These are phyloP conservation scores for Neurospora discreta DNA, from an alignment of 495 filamentous ascomycete genomes.

Conservation along the genomic window DNA sequence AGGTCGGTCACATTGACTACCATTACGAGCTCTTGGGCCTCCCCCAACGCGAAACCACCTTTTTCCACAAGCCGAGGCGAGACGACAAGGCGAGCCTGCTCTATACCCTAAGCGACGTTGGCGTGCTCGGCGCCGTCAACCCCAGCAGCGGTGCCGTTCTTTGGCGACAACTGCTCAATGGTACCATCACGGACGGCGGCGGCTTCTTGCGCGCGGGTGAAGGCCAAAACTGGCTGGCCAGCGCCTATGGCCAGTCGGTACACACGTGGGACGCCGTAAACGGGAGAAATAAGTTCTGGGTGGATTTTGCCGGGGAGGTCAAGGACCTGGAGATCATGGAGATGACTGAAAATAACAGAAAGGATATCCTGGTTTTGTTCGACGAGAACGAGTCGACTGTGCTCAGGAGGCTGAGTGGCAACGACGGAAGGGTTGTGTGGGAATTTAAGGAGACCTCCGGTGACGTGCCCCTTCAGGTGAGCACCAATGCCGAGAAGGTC, in stretches of 20 bases:
- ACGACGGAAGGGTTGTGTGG: slow-evolving; percentile 70
- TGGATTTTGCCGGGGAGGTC: slow-evolving; percentile 45
- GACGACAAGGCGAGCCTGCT: slow-evolving; percentile 78
- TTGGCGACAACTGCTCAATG: slow-evolving; percentile 65
- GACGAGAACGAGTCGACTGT: slow-evolving; percentile 44
- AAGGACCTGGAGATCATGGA: slow-evolving; percentile 73
- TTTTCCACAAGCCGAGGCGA: slow-evolving; percentile 80
- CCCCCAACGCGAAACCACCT: slow-evolving; percentile 71
- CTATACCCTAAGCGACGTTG: slow-evolving; percentile 77
- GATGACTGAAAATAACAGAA: slow-evolving; percentile 50
- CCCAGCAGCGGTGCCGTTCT: slow-evolving; percentile 73
- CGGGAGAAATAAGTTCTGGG: slow-evolving; percentile 68
- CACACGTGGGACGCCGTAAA: slow-evolving; percentile 75
- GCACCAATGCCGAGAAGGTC: slow-evolving; percentile 59
- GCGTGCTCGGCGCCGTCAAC: slow-evolving; percentile 77
- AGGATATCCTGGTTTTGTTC: slow-evolving; percentile 63
- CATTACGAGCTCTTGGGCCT: slow-evolving; percentile 81
- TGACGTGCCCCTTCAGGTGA: slow-evolving; percentile 67
- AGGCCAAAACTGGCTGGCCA: slow-evolving; percentile 60
- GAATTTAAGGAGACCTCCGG: slow-evolving; percentile 55
- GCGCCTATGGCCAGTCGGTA: slow-evolving; percentile 54
- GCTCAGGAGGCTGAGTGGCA: slow-evolving; percentile 58
- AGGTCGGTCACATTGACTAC: slow-evolving; percentile 86
- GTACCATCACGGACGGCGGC: slow-evolving; percentile 23
- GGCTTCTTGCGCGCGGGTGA: slow-evolving; percentile 62